A percentile compares a stretch with the other conserved stretches of the same genome.
Conservation (phyloP, 163 green algal species). For the Chlorella variabilis region DNA sequence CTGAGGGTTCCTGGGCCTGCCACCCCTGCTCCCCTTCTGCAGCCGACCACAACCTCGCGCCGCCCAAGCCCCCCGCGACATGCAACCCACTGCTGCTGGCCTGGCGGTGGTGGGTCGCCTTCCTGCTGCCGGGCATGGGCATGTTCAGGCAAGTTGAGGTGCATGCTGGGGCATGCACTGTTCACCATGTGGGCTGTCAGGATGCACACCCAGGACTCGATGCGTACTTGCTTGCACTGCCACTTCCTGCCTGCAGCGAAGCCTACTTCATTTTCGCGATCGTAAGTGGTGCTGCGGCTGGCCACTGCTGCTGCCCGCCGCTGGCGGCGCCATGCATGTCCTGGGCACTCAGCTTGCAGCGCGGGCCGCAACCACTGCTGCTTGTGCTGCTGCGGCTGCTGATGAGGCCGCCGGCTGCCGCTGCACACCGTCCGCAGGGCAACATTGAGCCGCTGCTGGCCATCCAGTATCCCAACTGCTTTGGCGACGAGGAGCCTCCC, state of each 20-base stretch:
- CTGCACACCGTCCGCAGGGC: constrained; percentile 33
- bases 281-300: neutral
- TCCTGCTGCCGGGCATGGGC: constrained; percentile 28
- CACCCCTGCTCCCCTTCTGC: neutral
- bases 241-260: constrained; percentile 49
- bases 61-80: neutral
- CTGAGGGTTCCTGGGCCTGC: neutral
- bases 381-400: neutral
- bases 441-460: constrained; percentile 64
- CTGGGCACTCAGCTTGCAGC: too few species aligned
- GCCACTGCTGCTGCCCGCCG: too few species aligned
- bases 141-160: constrained; percentile 6
- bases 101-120: constrained; percentile 6
- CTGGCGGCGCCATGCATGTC: too few species aligned
- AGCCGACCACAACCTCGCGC: neutral
- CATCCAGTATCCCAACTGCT: constrained; percentile 60
- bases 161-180: neutral
- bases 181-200: neutral
- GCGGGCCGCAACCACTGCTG: neutral
- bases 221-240: neutral
- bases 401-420: neutral
- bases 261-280: constrained; percentile 67
- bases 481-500: constrained; percentile 3
- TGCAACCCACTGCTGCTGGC: neutral
- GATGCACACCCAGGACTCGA: neutral